These are phyloP conservation scores for Deinandra increscens DNA, from an alignment of 129 eudicot species.

Conservation along the genomic window DNA sequence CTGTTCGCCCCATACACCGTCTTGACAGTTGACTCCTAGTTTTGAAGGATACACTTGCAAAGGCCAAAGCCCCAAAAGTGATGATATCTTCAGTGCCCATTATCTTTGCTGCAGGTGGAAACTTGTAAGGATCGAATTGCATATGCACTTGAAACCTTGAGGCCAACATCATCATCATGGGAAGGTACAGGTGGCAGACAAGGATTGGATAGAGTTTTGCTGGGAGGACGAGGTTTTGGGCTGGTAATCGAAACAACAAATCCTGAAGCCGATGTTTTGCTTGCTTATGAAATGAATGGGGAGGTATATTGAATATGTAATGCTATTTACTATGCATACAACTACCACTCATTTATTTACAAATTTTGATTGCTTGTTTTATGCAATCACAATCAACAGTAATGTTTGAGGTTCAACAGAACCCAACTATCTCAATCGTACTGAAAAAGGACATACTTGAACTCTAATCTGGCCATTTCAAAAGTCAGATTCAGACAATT, in stretches of 20 bases:
- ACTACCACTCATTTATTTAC: background rate
- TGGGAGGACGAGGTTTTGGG: constrained; percentile 95
- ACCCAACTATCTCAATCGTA: background rate
- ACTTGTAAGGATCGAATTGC: constrained; percentile 96
- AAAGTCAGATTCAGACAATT: background rate
- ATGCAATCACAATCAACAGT: background rate
- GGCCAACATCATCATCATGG: constrained; percentile 93
- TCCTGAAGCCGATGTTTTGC: constrained; percentile 92
- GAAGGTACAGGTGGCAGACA: constrained; percentile 82
- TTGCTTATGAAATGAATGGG: constrained; percentile 98
- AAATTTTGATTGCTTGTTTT: background rate
- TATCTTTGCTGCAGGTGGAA: constrained; percentile 64
- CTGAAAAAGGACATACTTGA: background rate
- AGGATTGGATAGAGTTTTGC: constrained; percentile 72
- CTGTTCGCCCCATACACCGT: background rate
- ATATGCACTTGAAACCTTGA: constrained; percentile 87
- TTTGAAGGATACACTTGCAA: background rate
- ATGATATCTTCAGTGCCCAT: constrained; percentile 1
- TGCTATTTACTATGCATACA: background rate
- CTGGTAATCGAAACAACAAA: constrained; percentile 78
- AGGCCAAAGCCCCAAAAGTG: background rate
- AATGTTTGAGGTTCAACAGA: background rate
- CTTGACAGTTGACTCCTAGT: background rate
- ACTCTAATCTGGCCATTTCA: background rate
- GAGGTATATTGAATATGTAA: constrained; percentile 48